Conservation (phyloP, 495 filamentous ascomycete species). For the Trichoderma asperelloides region DNA sequence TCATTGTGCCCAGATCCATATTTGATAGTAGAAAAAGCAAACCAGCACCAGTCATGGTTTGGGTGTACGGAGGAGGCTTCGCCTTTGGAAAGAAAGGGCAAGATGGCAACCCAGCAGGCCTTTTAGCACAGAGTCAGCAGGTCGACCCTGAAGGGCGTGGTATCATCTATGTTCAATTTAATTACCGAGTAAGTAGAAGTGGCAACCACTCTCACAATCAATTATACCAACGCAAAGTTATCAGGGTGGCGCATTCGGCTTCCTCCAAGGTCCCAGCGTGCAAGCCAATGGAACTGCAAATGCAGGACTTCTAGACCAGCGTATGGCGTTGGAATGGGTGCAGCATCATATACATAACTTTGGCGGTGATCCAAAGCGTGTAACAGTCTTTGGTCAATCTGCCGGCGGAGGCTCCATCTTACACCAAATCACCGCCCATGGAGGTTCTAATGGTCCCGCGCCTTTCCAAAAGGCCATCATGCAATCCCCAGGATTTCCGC, state of each 20-base stretch:
- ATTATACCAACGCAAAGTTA: constrained; percentile 19
- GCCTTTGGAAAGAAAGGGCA: constrained; percentile 30
- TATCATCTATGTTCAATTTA: constrained; percentile 36
- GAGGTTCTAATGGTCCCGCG: too few species aligned
- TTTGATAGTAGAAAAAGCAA: constrained; percentile 21
- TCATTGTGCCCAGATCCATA: constrained; percentile 12
- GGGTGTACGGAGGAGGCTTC: constrained; percentile 36
- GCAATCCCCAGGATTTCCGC: too few species aligned
- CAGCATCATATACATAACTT: constrained; percentile 48
- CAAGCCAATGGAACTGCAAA: constrained; percentile 22
- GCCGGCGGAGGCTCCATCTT: constrained; percentile 38
- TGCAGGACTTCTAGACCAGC: constrained; percentile 18
- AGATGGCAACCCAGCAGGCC: constrained; percentile 17
- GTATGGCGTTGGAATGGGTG: constrained; percentile 40
- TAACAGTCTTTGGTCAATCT: constrained; percentile 53
- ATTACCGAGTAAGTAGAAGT: constrained; percentile 31
- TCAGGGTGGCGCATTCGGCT: constrained; percentile 23
- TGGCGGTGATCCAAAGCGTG: constrained; percentile 44
- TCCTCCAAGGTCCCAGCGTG: constrained; percentile 15
- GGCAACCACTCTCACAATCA: constrained; percentile 16
- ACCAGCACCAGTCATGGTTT: constrained; percentile 31
- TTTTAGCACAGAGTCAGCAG: constrained; percentile 12
- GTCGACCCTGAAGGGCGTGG: constrained; percentile 32
- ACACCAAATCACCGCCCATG: background rate
- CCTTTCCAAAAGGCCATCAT: too few species aligned